Evolutionary conservation across 2,329 filamentous ascomycete genomes (phyloP), one percentile per base, ranked within the genome.

Genomic region (Claviceps pazoutovae): DNA sequence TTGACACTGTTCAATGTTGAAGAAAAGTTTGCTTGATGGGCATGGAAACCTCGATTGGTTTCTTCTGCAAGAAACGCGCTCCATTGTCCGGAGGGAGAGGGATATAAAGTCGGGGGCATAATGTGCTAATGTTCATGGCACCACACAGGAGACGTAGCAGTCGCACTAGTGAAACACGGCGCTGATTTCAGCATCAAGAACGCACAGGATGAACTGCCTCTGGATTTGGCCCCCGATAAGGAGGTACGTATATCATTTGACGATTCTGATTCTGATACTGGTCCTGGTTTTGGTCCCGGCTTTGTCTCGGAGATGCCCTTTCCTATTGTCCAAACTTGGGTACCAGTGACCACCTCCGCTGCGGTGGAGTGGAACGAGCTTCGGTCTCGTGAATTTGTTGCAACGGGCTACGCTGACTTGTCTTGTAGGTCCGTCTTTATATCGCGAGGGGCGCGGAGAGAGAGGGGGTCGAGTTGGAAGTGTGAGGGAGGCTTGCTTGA

Each of bases 201-300:
- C 61, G 66, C 60, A 4, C 82, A 87, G 55, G 90, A 85, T 1
- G 74, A 71, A 56, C 62, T 88, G 51, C 80, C 93, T 7, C 74
- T 97, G 53, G 84, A 95, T 56, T 70, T 95, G 52, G 88, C 88
- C 11, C 93, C 93, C 1, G 90, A 96, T 69, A 79, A 76, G 52
- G 91, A 91, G 72, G 87, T 90, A 67, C 56, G 74, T 70, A 11
- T 4, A 34, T 34, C 30, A 34, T 34, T 34, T 34, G 30, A 34
- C 30, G 30, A 4, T 34, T 11, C 30, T 34, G 9, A 34, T 34
- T 34, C 30, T 11, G 30, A 3, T 30, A 1, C 26, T 4, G 26
- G 8, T 30, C 2, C 26, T 9, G 8, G 8, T 30, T 7, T 30
- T 30, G 26, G 30, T 11, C 30, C 30, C 3, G 30, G 4, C 30